Conservation (phyloP, 495 filamentous ascomycete species). For the Venustampulla echinocandica region DNA sequence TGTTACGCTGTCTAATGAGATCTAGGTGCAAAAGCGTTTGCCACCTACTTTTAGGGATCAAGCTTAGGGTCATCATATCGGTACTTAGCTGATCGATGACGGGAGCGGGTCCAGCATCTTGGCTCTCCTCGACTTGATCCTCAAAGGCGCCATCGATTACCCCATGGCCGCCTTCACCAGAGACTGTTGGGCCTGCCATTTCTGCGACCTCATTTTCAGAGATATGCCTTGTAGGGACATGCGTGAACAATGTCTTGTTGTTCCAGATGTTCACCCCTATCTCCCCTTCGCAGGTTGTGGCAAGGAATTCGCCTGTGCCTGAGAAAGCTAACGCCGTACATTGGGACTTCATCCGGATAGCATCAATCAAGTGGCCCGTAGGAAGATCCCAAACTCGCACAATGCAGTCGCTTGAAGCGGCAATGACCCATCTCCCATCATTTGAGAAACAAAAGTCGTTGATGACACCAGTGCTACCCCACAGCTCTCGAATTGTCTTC, state of each 20-base stretch:
- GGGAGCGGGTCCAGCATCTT: conserved; percentile 37
- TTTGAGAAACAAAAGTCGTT: conserved; percentile 87
- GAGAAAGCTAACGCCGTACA: conserved; percentile 85
- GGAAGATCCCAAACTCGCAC: conserved; percentile 93
- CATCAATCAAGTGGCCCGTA: conserved; percentile 89
- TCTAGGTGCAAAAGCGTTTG: conserved; percentile 89
- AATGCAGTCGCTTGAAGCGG: conserved; percentile 72
- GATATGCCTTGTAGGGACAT: conserved; percentile 74
- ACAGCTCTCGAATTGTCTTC: conserved; percentile 83
- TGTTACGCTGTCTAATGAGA: conserved; percentile 83
- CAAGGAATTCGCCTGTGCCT: conserved; percentile 81
- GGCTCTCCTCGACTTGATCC: conserved; percentile 35
- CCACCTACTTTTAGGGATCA: conserved; percentile 86
- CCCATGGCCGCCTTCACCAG: conserved; percentile 71
- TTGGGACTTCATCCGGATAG: conserved; percentile 62
- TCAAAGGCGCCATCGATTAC: conserved; percentile 66
- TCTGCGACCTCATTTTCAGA: conserved; percentile 60
- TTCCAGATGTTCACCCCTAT: conserved; percentile 93
- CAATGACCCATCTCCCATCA: conserved; percentile 89
- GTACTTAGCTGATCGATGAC: conserved; percentile 64
- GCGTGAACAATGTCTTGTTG: conserved; percentile 81
- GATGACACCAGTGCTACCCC: conserved; percentile 73
- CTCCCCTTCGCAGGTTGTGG: conserved; percentile 73
- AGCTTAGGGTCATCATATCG: conserved; percentile 76
- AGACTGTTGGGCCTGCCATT: conserved; percentile 57